Conservation (phyloP, 2,329 filamentous ascomycete genomes). For the Xenoacremonium recifei region DNA sequence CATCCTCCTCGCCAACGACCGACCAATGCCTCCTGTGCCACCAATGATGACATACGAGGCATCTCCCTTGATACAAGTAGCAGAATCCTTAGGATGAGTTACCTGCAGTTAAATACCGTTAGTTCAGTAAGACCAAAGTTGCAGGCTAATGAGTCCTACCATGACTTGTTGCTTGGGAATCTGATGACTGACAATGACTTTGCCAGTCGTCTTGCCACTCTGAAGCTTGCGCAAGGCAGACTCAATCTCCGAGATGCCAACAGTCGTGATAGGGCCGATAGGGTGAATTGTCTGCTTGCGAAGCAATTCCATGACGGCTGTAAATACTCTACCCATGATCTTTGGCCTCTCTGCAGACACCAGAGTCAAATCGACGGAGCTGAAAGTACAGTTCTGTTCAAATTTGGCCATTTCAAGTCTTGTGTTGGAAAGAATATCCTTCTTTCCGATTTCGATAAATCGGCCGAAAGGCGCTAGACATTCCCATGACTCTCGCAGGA, state of each 20-base stretch:
- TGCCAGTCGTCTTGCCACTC: conserved; percentile 6
- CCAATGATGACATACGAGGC: conserved; percentile 23
- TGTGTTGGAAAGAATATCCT: conserved; percentile 20
- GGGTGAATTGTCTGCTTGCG: conserved; percentile 32
- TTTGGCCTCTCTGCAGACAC: conserved; percentile 45
- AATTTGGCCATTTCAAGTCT: conserved; percentile 13
- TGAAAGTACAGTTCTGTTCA: conserved; percentile 16
- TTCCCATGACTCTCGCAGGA: conserved; percentile 30
- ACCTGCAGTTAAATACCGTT: too few species aligned
- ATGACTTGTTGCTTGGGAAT: not conserved
- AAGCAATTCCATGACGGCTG: conserved; percentile 36
- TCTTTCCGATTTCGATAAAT: conserved; percentile 35
- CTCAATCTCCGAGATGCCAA: conserved; percentile 14
- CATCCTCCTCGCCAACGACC: conserved; percentile 35
- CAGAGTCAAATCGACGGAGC: conserved; percentile 11
- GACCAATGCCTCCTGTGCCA: conserved; percentile 41
- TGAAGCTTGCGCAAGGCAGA: conserved; percentile 4
- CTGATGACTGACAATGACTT: conserved; percentile 2
- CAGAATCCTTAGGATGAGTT: too few species aligned
- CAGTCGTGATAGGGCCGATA: conserved; percentile 33
- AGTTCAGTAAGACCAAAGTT: too few species aligned
- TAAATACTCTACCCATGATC: conserved; percentile 37
- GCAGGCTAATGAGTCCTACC: too few species aligned
- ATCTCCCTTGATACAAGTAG: not conserved
- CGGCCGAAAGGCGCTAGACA: conserved; percentile 33